Base-by-base conservation (phyloP, 805 yeast genomes). In the Myxozyma mucilagina region DNA sequence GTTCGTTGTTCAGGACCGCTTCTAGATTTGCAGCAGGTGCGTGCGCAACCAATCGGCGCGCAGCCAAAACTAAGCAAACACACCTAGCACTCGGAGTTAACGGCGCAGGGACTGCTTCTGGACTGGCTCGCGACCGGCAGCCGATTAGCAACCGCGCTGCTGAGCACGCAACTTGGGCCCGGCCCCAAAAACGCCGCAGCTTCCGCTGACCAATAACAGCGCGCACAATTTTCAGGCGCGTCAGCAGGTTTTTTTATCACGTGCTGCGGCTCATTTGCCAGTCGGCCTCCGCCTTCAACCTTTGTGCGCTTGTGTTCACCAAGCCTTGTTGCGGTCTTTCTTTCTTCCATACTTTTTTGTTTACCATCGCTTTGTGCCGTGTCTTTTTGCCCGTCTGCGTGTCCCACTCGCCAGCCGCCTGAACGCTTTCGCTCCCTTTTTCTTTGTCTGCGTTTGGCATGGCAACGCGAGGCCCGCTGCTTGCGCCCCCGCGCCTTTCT, bases 191-290 rank as follows among this genome's bases (percentile, higher is more conserved):
- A 13, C 36, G 48, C 52, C 43, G n/a, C 29, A 4, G 7, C 29
- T 11, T n/a, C 4, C 31, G 8, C 14, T 31, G 47, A 55, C 64
- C 64, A 60, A 60, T 60, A 54, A 47, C 47, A 38, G 52, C 18
- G 20, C 34, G 14, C 47, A 14, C 41, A 49, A 53, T 47, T 16
- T n/a, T 24, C 29, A 24, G 29, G 29, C 29, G 29, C 29, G 29
- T 24, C 11, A 29, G 34, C 41, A 41, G 45, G 51, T 35, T 48
- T 34, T 34, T 5, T 3, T 2, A 35, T 53, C 63, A 59, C 63
- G 63, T 59, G 63, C 56, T 36, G 59, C 56, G 56, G 59, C 59
- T 59, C 53, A 42, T 20, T 42, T 29, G 41, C 14, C 31, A 11
- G 42, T 24, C 38, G 14, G 31, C 24, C 52, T 45, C 18, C 42